phyloP scores from a whole-genome alignment of 75 land plant species.

The Pinus albicaulis region DNA sequence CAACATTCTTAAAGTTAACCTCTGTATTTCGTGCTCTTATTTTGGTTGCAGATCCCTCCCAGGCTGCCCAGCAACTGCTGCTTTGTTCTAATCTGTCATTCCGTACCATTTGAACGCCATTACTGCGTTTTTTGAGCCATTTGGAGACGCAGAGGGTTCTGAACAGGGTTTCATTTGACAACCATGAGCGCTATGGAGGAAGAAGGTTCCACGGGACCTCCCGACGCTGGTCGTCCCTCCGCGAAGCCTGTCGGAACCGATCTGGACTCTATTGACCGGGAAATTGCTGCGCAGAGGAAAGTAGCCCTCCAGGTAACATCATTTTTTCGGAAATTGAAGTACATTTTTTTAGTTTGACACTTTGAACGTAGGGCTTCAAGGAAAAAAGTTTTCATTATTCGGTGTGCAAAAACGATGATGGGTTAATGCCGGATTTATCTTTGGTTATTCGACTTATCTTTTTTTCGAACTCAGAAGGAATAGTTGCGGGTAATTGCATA shows the following conservation, averaged over 20 bases:
- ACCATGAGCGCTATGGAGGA: constrained; percentile 27
- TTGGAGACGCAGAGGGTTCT: too few species aligned
- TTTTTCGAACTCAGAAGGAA: too few species aligned
- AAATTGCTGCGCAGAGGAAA: constrained; percentile 19
- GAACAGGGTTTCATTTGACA: too few species aligned
- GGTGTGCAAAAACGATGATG: not conserved
- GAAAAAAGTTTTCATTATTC: not conserved
- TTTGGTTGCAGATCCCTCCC: too few species aligned
- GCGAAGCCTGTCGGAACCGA: not conserved
- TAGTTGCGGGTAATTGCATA: too few species aligned
- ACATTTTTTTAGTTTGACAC: not conserved
- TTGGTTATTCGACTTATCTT: not conserved
- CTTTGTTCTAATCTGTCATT: too few species aligned
- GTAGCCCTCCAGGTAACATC: constrained; percentile 27
- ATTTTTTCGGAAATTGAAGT: not conserved
- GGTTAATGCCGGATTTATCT: not conserved
- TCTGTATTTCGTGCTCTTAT: too few species aligned
- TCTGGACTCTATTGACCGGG: constrained; percentile 31
- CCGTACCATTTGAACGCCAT: too few species aligned
- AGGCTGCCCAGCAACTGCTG: too few species aligned
- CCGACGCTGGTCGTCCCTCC: constrained; percentile 4
- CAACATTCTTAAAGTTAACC: too few species aligned
- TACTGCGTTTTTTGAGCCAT: too few species aligned
- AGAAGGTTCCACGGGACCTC: constrained; percentile 10
- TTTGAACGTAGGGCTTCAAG: too few species aligned